These are phyloP conservation scores for Physaria fendleri DNA, from an alignment of 345 rosid genomes.

Conservation along the genomic window DNA sequence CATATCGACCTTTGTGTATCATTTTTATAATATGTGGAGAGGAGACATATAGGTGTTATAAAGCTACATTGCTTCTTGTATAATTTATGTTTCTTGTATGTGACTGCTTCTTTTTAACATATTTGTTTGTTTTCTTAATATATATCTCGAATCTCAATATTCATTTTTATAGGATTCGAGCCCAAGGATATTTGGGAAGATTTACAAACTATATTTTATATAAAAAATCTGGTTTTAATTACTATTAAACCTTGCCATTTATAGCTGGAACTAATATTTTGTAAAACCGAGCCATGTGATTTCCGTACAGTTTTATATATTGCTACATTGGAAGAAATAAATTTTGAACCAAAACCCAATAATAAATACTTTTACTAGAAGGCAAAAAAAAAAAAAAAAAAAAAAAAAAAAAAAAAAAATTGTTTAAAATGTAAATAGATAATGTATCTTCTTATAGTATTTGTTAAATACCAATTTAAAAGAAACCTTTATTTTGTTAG, in stretches of 20 bases:
- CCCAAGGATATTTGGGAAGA: slow-evolving; percentile 16
- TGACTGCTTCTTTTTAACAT: not conserved
- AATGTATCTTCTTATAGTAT: too few relatives aligned
- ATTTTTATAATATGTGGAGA: slow-evolving; percentile 13
- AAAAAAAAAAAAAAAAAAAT: too few relatives aligned
- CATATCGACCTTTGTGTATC: slow-evolving; percentile 9
- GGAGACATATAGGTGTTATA: not conserved
- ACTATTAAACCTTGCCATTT: slow-evolving; percentile 7
- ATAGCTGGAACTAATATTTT: not conserved
- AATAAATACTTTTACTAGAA: too few relatives aligned
- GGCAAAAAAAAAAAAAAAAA: too few relatives aligned
- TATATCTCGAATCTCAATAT: slow-evolving; percentile 19
- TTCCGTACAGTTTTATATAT: slow-evolving; percentile 3
- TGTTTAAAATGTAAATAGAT: too few relatives aligned
- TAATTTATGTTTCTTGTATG: slow-evolving; percentile 1
- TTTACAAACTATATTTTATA: slow-evolving; percentile 8
- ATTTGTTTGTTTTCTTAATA: not conserved
- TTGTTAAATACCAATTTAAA: too few relatives aligned
- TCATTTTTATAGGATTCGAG: slow-evolving; percentile 17
- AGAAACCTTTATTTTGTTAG: too few relatives aligned
- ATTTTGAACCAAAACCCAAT: not conserved
- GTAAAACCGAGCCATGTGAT: not conserved
- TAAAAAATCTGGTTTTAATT: not conserved
- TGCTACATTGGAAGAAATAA: not conserved
- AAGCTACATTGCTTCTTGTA: not conserved